Conservation (phyloP, 495 filamentous ascomycete genomes). For the Poronia punctata region DNA sequence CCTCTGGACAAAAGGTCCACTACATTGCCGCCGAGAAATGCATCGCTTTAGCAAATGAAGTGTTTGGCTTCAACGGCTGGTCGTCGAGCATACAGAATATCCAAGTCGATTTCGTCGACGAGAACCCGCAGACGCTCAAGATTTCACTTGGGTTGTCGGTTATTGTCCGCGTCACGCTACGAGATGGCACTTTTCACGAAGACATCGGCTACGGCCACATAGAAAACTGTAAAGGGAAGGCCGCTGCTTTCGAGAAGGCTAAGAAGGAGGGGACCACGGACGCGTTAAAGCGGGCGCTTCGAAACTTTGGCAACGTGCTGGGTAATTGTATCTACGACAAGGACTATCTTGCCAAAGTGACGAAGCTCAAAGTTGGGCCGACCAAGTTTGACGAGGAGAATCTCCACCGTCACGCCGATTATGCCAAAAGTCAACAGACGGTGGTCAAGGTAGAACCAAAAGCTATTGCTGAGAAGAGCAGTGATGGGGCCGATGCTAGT, state of each 20-base stretch:
- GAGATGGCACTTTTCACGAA: conserved; percentile 91
- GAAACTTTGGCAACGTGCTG: conserved; percentile 91
- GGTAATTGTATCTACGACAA: conserved; percentile 98
- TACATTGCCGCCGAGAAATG: conserved; percentile 90
- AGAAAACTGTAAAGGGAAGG: conserved; percentile 92
- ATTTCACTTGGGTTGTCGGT: conserved; percentile 79
- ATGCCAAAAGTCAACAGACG: conserved; percentile 52
- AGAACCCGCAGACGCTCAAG: conserved; percentile 52
- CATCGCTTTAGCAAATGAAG: conserved; percentile 93
- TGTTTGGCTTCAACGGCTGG: conserved; percentile 99
- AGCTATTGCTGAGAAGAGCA: conserved; percentile 26
- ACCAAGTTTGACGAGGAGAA: conserved; percentile 64
- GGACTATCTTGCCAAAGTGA: conserved; percentile 76
- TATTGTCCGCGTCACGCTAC: conserved; percentile 78
- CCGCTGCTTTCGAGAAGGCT: conserved; percentile 89
- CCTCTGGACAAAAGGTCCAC: conserved; percentile 75
- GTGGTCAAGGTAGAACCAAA: conserved; percentile 25
- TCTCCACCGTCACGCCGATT: conserved; percentile 76
- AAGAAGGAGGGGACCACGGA: conserved; percentile 98
- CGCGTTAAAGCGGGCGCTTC: conserved; percentile 78
- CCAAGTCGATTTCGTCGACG: conserved; percentile 80
- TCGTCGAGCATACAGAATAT: conserved; percentile 82
- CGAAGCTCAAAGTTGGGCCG: conserved; percentile 65
- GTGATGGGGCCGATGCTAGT: conserved; percentile 13
- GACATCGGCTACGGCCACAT: conserved; percentile 94